phyloP scores from a whole-genome alignment of 1,284 basidiomycete genomes.

The Fomitopsis palustris region DNA sequence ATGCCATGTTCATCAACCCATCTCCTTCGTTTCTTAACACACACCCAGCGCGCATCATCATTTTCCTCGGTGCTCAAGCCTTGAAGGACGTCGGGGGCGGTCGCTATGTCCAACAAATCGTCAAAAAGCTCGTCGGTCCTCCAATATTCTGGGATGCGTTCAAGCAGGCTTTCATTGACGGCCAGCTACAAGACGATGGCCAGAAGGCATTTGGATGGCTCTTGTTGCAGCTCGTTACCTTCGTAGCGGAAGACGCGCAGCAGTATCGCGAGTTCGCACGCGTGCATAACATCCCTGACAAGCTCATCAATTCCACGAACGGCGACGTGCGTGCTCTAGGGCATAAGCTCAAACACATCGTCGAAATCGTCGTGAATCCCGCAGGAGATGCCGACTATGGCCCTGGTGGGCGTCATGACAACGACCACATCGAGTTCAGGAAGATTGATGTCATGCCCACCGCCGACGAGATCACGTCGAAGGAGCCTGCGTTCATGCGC shows the following conservation, averaged over 20 bases:
- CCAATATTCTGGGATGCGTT: constrained; percentile 52
- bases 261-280: constrained; percentile 38
- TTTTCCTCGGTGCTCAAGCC: not conserved
- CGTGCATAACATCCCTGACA: constrained; percentile 26
- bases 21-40: not conserved
- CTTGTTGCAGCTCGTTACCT: constrained; percentile 43
- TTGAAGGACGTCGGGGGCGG: constrained; percentile 35
- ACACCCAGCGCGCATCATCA: not conserved
- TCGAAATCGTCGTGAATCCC: constrained; percentile 27
- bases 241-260: constrained; percentile 33
- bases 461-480: constrained; percentile 47
- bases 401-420: constrained; percentile 64
- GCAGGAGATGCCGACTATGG: constrained; percentile 18
- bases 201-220: constrained; percentile 47
- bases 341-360: constrained; percentile 40
- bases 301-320: constrained; percentile 34
- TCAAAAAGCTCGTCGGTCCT: constrained; percentile 45
- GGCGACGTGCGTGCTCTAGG: constrained; percentile 32
- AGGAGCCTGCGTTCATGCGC: constrained; percentile 44
- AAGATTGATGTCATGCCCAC: constrained; percentile 58
- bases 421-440: constrained; percentile 57
- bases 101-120: constrained; percentile 34
- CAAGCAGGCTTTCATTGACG: constrained; percentile 34
- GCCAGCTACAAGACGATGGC: constrained; percentile 32
- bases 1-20: not conserved